Evolutionary conservation across 495 filamentous ascomycete genomes (phyloP).

Genomic region (Cenococcum geophilum): DNA sequence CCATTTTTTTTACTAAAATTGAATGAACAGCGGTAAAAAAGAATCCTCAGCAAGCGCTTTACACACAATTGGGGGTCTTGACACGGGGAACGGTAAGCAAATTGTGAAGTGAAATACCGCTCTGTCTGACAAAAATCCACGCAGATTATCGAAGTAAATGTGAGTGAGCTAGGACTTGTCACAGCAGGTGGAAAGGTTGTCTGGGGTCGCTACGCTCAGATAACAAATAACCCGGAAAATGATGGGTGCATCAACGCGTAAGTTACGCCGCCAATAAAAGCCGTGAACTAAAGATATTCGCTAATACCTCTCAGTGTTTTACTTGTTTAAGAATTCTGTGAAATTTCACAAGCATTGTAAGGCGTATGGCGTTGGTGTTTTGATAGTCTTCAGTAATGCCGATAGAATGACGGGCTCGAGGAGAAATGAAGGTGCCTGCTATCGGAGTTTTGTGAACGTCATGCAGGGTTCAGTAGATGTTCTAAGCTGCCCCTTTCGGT

Average conservation of each 20-base stretch:
- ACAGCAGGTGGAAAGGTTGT: constrained; percentile 90
- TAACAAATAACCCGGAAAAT: constrained; percentile 58
- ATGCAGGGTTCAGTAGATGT: too few relatives aligned
- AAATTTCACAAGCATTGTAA: neutral
- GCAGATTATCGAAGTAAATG: constrained; percentile 68
- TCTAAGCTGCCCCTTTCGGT: too few relatives aligned
- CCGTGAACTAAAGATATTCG: neutral
- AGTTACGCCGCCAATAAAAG: neutral
- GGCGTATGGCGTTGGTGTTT: constrained; percentile 4
- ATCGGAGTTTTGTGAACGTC: neutral
- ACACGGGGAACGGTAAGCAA: constrained; percentile 84
- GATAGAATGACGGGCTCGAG: neutral
- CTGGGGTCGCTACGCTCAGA: constrained; percentile 60
- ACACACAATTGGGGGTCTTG: constrained; percentile 88
- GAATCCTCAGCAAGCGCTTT: constrained; percentile 93
- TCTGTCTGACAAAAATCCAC: neutral
- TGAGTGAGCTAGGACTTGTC: constrained; percentile 85
- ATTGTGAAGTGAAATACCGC: neutral
- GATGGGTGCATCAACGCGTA: constrained; percentile 71
- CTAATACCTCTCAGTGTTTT: neutral
- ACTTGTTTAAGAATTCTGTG: neutral
- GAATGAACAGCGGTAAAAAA: constrained; percentile 68
- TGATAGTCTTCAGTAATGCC: neutral
- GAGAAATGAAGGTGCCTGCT: neutral
- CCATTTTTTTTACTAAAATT: neutral